phyloP scores from a whole-genome alignment of 2,329 filamentous ascomycete species.

The Nemania serpens region DNA sequence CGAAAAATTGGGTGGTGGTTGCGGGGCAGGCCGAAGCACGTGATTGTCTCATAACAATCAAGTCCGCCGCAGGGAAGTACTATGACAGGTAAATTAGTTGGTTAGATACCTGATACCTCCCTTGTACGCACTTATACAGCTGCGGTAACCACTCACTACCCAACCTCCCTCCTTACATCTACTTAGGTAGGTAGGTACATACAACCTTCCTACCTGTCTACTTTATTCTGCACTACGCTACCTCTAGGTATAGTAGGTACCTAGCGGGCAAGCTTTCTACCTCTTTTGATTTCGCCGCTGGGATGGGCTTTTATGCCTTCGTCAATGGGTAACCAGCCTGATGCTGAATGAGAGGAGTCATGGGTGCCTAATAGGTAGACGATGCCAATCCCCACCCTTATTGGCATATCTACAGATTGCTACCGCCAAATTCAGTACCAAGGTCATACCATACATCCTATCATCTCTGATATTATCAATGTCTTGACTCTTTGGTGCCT shows the following conservation, averaged over 20 bases:
- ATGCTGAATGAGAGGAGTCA: not conserved
- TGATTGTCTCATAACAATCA: slow-evolving; percentile 28
- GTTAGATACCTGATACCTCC: not conserved
- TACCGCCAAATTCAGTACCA: not conserved
- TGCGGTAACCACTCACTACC: no score
- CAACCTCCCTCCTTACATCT: no score
- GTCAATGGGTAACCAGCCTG: no score
- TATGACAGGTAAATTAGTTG: no score
- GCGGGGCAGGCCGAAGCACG: slow-evolving; percentile 38
- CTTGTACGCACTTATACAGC: no score
- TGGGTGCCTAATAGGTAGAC: slow-evolving; percentile 24
- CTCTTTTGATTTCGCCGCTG: no score
- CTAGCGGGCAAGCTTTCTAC: no score
- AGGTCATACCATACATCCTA: not conserved
- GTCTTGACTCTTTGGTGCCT: slow-evolving; percentile 27
- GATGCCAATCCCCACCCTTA: slow-evolving; percentile 1
- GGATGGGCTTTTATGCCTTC: no score
- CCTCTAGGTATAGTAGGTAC: no score
- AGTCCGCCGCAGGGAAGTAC: not conserved
- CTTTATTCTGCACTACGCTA: no score
- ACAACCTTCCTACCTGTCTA: no score
- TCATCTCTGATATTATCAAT: slow-evolving; percentile 9
- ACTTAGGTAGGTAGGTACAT: no score
- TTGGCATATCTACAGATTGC: not conserved
- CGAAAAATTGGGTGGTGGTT: slow-evolving; percentile 40